Conservation (phyloP, 192 early-diverging fungal genomes). For the Obelidium mucronatum region DNA sequence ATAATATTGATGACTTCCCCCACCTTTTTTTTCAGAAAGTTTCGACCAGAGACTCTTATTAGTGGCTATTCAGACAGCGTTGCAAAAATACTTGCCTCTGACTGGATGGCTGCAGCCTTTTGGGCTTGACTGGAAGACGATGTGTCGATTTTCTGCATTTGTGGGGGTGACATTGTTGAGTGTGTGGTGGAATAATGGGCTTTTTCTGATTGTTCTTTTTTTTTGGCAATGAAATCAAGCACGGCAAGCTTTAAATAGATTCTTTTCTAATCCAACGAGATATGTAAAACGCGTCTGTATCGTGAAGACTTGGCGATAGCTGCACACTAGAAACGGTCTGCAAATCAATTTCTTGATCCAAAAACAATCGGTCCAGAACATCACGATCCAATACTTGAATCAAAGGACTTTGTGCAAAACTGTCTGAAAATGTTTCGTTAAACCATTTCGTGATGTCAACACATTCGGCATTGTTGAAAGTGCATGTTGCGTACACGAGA, state of each 20-base stretch:
- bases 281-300: constrained; percentile 30
- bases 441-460: constrained; percentile 17
- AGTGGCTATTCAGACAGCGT: too few species aligned
- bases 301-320: constrained; percentile 10
- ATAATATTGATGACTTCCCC: constrained; percentile 93
- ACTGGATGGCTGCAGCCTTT: background rate
- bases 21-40: constrained; percentile 57
- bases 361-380: background rate
- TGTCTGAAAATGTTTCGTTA: background rate
- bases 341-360: background rate
- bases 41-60: background rate
- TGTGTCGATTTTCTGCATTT: background rate
- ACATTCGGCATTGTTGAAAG: constrained; percentile 30
- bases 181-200: too few species aligned
- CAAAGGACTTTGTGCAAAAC: background rate
- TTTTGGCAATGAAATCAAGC: too few species aligned
- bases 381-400: background rate
- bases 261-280: constrained; percentile 12
- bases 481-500: constrained; percentile 36
- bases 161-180: too few species aligned
- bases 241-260: too few species aligned
- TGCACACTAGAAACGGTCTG: background rate
- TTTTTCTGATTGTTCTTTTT: too few species aligned
- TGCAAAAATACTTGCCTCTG: background rate
- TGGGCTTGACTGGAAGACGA: background rate